Evolutionary conservation across 2,329 filamentous ascomycete genomes (phyloP).

Genomic region (Dactylellina parvicollis): DNA sequence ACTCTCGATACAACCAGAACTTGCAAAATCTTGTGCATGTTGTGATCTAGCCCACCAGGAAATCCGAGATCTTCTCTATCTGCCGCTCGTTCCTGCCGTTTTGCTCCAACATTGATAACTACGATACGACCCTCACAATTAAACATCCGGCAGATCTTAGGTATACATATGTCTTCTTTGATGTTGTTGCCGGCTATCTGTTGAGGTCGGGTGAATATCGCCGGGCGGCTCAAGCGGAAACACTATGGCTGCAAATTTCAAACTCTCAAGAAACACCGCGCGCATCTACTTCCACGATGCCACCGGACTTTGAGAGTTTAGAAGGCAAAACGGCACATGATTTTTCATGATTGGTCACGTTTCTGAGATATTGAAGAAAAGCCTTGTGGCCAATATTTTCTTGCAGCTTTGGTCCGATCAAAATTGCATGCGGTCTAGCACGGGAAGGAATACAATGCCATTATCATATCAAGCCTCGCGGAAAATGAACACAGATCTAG

Average conservation of each 20-base stretch:
- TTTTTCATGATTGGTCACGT: constrained; percentile 36
- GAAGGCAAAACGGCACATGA: constrained; percentile 23
- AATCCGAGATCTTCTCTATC: neutral
- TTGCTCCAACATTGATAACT: constrained; percentile 3
- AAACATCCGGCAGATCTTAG: constrained; percentile 17
- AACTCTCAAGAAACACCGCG: constrained; percentile 33
- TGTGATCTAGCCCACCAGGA: neutral
- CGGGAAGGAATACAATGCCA: constrained; percentile 33
- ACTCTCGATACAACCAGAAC: neutral
- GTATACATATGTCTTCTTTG: neutral
- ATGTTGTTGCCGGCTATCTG: neutral
- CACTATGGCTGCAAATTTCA: constrained; percentile 27
- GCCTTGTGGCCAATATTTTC: constrained; percentile 20
- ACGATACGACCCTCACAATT: constrained; percentile 13
- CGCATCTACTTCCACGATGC: constrained; percentile 9
- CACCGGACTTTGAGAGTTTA: constrained; percentile 1
- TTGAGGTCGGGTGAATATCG: constrained; percentile 1
- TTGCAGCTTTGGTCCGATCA: constrained; percentile 15
- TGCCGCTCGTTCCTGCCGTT: constrained; percentile 10
- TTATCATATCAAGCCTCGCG: constrained; percentile 15
- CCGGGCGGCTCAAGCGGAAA: constrained; percentile 25
- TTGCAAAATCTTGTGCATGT: neutral
- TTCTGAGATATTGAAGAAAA: constrained; percentile 24
- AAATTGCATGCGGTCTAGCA: constrained; percentile 31
- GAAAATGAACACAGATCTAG: constrained; percentile 26